Evolutionary conservation across 306 rosid genomes (phyloP).

Genomic region (Inga leiocalycina): DNA sequence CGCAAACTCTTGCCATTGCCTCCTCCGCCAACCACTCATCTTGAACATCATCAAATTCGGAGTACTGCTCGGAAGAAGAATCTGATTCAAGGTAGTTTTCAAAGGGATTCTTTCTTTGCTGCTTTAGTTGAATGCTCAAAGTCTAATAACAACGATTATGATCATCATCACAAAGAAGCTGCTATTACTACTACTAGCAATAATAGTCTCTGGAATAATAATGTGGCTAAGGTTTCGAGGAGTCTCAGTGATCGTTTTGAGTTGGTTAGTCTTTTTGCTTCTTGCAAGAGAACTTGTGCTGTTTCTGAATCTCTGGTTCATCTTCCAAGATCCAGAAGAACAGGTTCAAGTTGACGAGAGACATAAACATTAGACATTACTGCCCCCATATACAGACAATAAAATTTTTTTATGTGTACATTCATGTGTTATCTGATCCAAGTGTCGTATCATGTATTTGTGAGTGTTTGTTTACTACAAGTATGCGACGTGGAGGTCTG

Average conservation of each 20-base stretch:
- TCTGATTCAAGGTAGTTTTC: conserved; percentile 13
- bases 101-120: conserved; percentile 81
- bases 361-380: neutral
- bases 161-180: conserved; percentile 6
- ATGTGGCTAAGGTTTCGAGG: conserved; percentile 56
- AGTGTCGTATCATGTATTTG: neutral
- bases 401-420: neutral
- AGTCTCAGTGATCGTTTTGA: conserved; percentile 79
- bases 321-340: conserved; percentile 61
- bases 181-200: neutral
- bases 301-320: conserved; percentile 71
- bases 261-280: conserved; percentile 53
- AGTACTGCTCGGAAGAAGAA: conserved; percentile 34
- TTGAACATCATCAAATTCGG: conserved; percentile 35
- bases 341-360: neutral
- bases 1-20: conserved; percentile 63
- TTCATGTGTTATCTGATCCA: neutral
- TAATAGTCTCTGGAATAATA: conserved; percentile 39
- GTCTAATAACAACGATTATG: conserved; percentile 40
- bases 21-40: conserved; percentile 48
- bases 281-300: conserved; percentile 77
- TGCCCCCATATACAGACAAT: neutral
- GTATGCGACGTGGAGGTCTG: neutral
- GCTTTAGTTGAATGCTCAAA: conserved; percentile 90
- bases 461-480: too few relatives aligned